These are phyloP conservation scores for Talaromyces funiculosus DNA, from an alignment of 2,329 filamentous ascomycete genomes.

Conservation along the genomic window DNA sequence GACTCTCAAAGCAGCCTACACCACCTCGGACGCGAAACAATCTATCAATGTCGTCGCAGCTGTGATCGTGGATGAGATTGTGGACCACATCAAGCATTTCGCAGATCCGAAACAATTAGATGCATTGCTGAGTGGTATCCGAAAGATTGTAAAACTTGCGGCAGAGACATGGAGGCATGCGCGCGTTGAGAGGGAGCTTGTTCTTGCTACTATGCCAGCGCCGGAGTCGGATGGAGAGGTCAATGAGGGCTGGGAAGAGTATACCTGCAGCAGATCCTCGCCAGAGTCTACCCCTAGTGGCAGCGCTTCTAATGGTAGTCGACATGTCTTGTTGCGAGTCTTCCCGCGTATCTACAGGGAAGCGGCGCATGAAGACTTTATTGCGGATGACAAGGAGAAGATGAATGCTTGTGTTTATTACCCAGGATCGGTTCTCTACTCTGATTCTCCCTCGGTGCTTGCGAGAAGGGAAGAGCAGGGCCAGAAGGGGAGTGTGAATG, in stretches of 20 bases:
- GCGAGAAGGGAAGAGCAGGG: slow-evolving; percentile 37
- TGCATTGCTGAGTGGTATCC: slow-evolving; percentile 46
- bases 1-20: slow-evolving; percentile 54
- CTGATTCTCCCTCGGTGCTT: slow-evolving; percentile 41
- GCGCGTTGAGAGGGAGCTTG: slow-evolving; percentile 52
- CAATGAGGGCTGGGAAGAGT: slow-evolving; percentile 36
- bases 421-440: slow-evolving; percentile 46
- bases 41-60: slow-evolving; percentile 52
- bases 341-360: slow-evolving; percentile 52
- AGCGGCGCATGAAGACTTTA: slow-evolving; percentile 44
- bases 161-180: slow-evolving; percentile 56
- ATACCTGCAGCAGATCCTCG: slow-evolving; percentile 19
- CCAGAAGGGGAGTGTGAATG: slow-evolving; percentile 20
- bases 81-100: slow-evolving; percentile 50
- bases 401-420: slow-evolving; percentile 44
- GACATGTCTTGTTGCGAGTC: slow-evolving; percentile 45
- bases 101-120: slow-evolving; percentile 48
- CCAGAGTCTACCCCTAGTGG: neutral
- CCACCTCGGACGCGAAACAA: slow-evolving; percentile 51
- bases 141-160: slow-evolving; percentile 53
- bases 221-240: slow-evolving; percentile 29
- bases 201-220: slow-evolving; percentile 47
- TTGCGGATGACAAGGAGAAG: slow-evolving; percentile 41
- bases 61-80: slow-evolving; percentile 53
- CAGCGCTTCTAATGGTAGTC: slow-evolving; percentile 21